Evolutionary conservation across 2,329 filamentous ascomycete species (phyloP).

Genomic region (Paecilomyces sp.): DNA sequence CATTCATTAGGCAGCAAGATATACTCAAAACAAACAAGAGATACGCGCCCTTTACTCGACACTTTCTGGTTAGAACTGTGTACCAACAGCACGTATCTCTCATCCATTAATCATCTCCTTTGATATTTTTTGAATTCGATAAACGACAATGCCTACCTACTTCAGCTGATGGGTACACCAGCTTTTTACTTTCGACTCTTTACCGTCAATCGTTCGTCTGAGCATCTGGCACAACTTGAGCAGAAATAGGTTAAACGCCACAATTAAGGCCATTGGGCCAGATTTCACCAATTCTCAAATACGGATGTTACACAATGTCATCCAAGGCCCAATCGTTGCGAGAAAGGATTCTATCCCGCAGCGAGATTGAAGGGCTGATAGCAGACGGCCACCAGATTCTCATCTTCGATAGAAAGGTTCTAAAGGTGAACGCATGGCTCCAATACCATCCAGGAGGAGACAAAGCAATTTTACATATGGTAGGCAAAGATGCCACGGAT

Average conservation of each 20-base stretch:
- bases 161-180: not conserved
- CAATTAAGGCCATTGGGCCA: not conserved
- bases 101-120: not conserved
- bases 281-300: not conserved
- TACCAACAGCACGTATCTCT: not conserved
- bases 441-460: conserved; percentile 87
- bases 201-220: not conserved
- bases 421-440: conserved; percentile 85
- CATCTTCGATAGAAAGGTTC: conserved; percentile 70
- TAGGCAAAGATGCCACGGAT: conserved; percentile 88
- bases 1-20: not conserved
- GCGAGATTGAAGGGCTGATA: conserved; percentile 73
- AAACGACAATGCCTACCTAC: not conserved
- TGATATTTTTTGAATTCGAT: not conserved
- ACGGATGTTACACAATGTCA: not conserved
- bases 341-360: conserved; percentile 48
- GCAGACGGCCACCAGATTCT: conserved; percentile 72
- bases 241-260: no score
- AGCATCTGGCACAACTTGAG: not conserved
- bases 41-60: not conserved
- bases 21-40: not conserved
- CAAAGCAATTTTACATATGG: conserved; percentile 86
- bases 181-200: not conserved
- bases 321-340: not conserved
- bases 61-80: not conserved